Base-by-base conservation (phyloP, 2,329 filamentous ascomycete genomes). In the Scytalidium lignicola region DNA sequence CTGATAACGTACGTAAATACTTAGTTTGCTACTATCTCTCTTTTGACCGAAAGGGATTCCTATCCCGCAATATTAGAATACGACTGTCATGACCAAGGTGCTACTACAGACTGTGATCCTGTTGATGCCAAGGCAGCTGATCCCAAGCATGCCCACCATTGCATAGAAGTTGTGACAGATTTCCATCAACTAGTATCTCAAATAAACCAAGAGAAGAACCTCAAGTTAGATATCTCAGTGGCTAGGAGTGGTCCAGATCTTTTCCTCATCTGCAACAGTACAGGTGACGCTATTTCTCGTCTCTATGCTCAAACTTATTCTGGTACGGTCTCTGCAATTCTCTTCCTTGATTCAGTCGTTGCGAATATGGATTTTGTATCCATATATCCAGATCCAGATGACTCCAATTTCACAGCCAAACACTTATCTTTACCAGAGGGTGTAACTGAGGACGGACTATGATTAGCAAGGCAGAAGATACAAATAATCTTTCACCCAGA, bases 311-410 rank as follows among this genome's bases (percentile, higher is more conserved):
- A 64, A 19, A 53, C 52, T 29, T 58, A 62, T 26, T 59, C 63
- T 12, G 54, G 45, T 1, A 52, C 57, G 17, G 56, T 61, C 12
- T 51, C 59, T 17, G 63, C 61, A 3, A 55, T 65, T 12, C 50
- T 67, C 2, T 55, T 65, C 43, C 58, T 67, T 3, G 64, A 67
- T 37, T 66, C 64, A 1, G 66, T 65, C 23, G 64, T 65, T 2
- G 55, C 56, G 10, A 65, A 65, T 29, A 54, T 50, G n/a, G 57
- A 65, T 37, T 65, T 62, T 32, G 58, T 48, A 2, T 51, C 50
- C n/a, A 60, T 64, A 21, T 55, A 57, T 51, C 63, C 63, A 1
- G 59, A 64, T 41, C 61, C 63, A 3, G 54, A 56, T 19, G 51
- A 56, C 29, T 53, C 58, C 5, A 52, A 50, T 9, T 63, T 64